These are phyloP conservation scores for Colletotrichum godetiae DNA, from an alignment of 2,329 filamentous ascomycete species.

Conservation along the genomic window DNA sequence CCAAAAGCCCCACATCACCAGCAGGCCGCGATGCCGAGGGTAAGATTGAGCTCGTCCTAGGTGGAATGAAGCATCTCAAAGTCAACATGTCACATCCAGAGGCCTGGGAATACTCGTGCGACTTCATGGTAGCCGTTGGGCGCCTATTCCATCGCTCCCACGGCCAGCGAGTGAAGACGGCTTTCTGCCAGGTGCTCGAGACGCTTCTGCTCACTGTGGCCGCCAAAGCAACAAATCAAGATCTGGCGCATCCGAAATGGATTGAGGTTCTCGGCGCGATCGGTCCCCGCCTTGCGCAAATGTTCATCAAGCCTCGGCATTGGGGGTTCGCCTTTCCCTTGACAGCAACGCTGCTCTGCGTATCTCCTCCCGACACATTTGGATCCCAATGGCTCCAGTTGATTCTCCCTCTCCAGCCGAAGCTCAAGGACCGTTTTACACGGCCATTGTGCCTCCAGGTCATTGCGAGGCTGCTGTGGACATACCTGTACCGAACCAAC, in stretches of 20 bases:
- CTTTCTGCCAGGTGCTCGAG: conserved; percentile 93
- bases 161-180: conserved; percentile 89
- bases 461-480: conserved; percentile 91
- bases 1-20: conserved; percentile 71
- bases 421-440: conserved; percentile 84
- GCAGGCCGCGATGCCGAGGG: conserved; percentile 77
- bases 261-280: conserved; percentile 84
- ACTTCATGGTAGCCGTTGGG: conserved; percentile 85
- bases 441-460: conserved; percentile 87
- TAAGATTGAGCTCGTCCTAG: conserved; percentile 86
- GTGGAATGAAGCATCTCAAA: conserved; percentile 90
- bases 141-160: conserved; percentile 87
- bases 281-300: conserved; percentile 81
- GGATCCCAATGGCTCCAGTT: conserved; percentile 87
- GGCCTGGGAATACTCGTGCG: conserved; percentile 87
- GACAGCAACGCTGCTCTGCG: conserved; percentile 87
- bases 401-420: conserved; percentile 80
- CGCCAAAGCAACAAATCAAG: conserved; percentile 78
- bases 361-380: conserved; percentile 87
- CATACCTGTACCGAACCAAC: conserved; percentile 86
- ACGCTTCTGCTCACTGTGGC: conserved; percentile 89
- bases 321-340: conserved; percentile 92
- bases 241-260: conserved; percentile 87
- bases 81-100: conserved; percentile 79
- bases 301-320: conserved; percentile 92